Evolutionary conservation across 2,329 filamentous ascomycete species (phyloP).

Genomic region (Zasmidium cellare): DNA sequence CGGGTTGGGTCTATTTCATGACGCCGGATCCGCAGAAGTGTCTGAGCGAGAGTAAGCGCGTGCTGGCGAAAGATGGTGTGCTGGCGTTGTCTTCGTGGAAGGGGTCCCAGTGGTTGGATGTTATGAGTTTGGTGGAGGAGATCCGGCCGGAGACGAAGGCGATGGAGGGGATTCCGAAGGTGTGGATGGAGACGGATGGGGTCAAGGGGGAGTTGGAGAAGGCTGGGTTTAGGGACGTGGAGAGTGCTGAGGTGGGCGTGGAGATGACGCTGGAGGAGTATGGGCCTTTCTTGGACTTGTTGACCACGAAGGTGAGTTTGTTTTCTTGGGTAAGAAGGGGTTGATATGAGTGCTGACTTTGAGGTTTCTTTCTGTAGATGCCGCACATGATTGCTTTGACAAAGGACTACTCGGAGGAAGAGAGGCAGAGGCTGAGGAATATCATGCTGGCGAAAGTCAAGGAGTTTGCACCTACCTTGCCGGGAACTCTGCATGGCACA

Average conservation of each 20-base stretch:
- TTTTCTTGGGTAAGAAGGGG: not conserved
- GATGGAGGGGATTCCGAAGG: slow-evolving; percentile 23
- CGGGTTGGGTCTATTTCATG: slow-evolving; percentile 36
- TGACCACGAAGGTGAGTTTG: slow-evolving; percentile 10
- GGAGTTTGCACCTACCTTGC: slow-evolving; percentile 23
- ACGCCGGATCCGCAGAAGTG: slow-evolving; percentile 23
- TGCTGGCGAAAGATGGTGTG: slow-evolving; percentile 28
- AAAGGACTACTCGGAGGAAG: slow-evolving; percentile 25
- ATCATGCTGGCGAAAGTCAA: slow-evolving; percentile 22
- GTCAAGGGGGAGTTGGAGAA: slow-evolving; percentile 26
- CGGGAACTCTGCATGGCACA: slow-evolving; percentile 27
- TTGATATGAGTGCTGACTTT: slow-evolving; percentile 21
- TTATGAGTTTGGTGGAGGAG: slow-evolving; percentile 22
- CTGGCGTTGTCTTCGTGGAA: slow-evolving; percentile 31
- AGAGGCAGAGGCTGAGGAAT: slow-evolving; percentile 19
- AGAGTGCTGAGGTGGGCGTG: slow-evolving; percentile 23
- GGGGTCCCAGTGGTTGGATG: slow-evolving; percentile 29
- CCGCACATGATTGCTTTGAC: slow-evolving; percentile 26
- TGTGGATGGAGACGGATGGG: slow-evolving; percentile 24
- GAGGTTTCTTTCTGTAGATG: slow-evolving; percentile 12
- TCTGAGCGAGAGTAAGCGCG: slow-evolving; percentile 18
- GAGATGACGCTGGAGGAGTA: slow-evolving; percentile 25
- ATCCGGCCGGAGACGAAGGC: slow-evolving; percentile 23
- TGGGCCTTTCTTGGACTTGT: slow-evolving; percentile 21
- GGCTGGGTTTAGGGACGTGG: slow-evolving; percentile 32